phyloP scores from a whole-genome alignment of 495 filamentous ascomycete species.

The Talaromyces nanjingensis region DNA sequence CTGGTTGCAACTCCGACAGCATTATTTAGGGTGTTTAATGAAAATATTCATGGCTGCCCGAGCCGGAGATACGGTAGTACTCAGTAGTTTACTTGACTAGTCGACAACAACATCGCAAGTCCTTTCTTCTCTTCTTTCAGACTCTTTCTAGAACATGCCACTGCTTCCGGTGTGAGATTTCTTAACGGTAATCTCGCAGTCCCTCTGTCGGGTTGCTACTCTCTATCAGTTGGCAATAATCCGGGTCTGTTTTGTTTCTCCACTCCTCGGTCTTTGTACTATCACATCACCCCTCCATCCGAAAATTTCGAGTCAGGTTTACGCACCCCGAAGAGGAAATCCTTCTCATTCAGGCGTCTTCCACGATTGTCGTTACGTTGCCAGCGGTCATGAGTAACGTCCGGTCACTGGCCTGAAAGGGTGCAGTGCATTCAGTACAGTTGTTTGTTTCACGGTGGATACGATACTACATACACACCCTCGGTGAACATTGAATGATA shows the following conservation, averaged over 20 bases:
- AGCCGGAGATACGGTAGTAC: not conserved
- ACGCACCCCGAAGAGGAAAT: not conserved
- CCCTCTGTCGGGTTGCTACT: not conserved
- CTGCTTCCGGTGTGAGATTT: not conserved
- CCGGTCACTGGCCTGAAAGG: slow-evolving; percentile 2
- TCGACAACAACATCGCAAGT: not conserved
- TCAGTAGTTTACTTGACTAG: not conserved
- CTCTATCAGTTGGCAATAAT: not conserved
- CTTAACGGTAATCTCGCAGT: not conserved
- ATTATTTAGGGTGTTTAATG: not conserved
- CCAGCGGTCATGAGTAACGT: not conserved
- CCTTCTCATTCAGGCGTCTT: not conserved
- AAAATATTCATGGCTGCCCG: slow-evolving; percentile 3
- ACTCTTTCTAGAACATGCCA: not conserved
- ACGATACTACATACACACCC: not conserved
- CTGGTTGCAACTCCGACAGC: not conserved
- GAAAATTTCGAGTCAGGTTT: not conserved
- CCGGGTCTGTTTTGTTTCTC: not conserved
- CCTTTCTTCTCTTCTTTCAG: not conserved
- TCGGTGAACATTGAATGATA: not conserved
- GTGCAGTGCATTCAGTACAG: not conserved
- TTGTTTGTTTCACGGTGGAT: slow-evolving; percentile 2
- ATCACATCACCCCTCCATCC: not conserved
- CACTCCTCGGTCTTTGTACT: not conserved
- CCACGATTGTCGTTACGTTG: not conserved